Conservation (phyloP, 129 eudicot species). For the Dittrichia graveolens region DNA sequence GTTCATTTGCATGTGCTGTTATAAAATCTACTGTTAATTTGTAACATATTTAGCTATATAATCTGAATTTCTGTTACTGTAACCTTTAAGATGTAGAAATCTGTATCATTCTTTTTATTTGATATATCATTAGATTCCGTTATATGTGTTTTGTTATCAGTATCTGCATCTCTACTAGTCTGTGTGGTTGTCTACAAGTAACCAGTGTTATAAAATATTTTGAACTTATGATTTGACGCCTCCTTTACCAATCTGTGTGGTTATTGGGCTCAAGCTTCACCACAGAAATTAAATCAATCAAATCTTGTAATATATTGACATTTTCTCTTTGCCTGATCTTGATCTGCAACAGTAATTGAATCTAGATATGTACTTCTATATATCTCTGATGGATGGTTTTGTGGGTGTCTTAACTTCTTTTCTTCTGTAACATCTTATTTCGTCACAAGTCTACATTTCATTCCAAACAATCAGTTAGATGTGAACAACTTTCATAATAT, state of each 20-base stretch:
- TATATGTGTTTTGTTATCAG: neutral
- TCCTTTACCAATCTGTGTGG: slow-evolving; percentile 18
- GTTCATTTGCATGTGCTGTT: neutral
- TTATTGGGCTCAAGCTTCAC: neutral
- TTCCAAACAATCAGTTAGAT: slow-evolving; percentile 1
- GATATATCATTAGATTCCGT: neutral
- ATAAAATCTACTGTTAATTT: neutral
- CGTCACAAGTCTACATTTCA: neutral
- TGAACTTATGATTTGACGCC: slow-evolving; percentile 21
- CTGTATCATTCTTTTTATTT: slow-evolving; percentile 2
- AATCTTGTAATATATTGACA: neutral
- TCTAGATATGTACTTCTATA: neutral
- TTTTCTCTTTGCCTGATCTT: slow-evolving; percentile 10
- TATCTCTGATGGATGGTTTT: slow-evolving; percentile 5
- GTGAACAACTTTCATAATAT: neutral
- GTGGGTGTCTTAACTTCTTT: slow-evolving; percentile 10
- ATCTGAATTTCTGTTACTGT: neutral
- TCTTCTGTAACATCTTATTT: slow-evolving; percentile 5
- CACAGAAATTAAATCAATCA: neutral
- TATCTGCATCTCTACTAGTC: neutral
- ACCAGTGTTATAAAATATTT: neutral
- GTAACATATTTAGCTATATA: neutral
- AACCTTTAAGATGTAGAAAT: neutral
- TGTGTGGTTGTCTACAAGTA: neutral
- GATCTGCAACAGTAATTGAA: neutral